Base-by-base conservation (phyloP, 345 rosid species). In the Cochlearia excelsa region DNA sequence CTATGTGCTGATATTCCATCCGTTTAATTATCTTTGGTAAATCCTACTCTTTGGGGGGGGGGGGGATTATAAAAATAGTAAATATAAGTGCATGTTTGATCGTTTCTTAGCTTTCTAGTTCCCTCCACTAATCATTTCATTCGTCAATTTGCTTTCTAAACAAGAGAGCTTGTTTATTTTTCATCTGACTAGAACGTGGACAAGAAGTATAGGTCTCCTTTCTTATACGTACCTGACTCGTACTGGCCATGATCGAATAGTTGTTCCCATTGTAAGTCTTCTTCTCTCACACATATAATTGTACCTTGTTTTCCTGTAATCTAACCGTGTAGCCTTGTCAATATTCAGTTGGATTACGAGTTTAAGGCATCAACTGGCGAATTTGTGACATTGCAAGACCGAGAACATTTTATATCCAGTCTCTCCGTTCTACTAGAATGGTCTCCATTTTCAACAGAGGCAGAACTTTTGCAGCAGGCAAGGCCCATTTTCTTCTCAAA, bases 401-500 rank as follows among this genome's bases (percentile, higher is more conserved):
- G 68, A 78, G 94, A 86, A 26, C 86, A 80, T 70, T 85, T 66
- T 63, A 65, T 5, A 37, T 67, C 85, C 16, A 92, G 81, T 74
- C 87, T 88, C 67, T 83, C 95, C 59, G 56, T 83, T 75, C 63
- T 93, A 51, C 72, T 86, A 74, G 75, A 71, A 49, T 93, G 99
- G 99, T 89, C 99, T 60, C 99, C 95, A 16, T 89, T 75, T 80
- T 80, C 86, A 39, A 83, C 88, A 47, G 94, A 93, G 71, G 77
- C 72, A 26, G 95, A 88, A 67, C 99, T 93, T 81, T 66, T 93
- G 74, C 78, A 84, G 80, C 99, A 89, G 78, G 99, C 79, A 78
- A 70, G 76, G 38, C 72, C 43, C 41, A 11, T 28, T 46, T 59
- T 45, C 9, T 52, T 11, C 39, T 49, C 1, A 4, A 33, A 4